Evolutionary conservation across 1,284 basidiomycete species (phyloP), one percentile per base, ranked within the genome.

Genomic region (Ganoderma meredithae): DNA sequence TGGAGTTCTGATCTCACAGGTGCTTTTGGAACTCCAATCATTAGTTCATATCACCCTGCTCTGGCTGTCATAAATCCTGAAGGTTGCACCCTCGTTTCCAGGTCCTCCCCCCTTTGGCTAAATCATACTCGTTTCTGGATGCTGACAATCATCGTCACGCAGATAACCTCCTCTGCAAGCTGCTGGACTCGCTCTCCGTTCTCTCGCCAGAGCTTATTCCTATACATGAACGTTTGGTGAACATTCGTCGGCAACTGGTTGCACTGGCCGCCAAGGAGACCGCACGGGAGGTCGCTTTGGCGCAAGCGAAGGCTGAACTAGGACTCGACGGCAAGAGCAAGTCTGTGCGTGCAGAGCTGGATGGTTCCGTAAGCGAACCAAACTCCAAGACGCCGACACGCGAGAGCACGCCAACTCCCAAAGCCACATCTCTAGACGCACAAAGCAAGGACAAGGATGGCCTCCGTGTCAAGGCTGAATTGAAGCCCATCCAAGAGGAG

Each of bases 401-500:
- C 60, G 77, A 78, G 58, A 75, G 67, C 49, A 72, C 74, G 25
- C 76, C 78, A 0, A 77, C 77, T 56, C 75, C 75, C 12, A 76
- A 72, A 68, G 44, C 67, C 76, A 15, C 95, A 95, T 9, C 22
- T 4, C 22, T 25, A 25, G 58, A 59, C 79, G 83, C 91, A 8
- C 95, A 97, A 78, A 49, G 22, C 22, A 66, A 47, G 62, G 78
- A 79, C 40, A 96, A 95, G 79, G 84, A 91, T 8, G 95, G 98
- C 79, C 87, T 97, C 4, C 90, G 92, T 70, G 69, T 74, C 25
- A 96, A 95, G 79, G 83, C 91, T 9, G 97, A 98, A 79, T 87
- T 98, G 72, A 97, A 97, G 82, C 91, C 92, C 40, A 82, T 99
- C 60, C 88, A 95, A 69, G 96, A 99, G 78, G 97, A 99, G 79